These are phyloP conservation scores for Aureobasidium sp. DNA, from an alignment of 2,329 filamentous ascomycete genomes.

Conservation along the genomic window DNA sequence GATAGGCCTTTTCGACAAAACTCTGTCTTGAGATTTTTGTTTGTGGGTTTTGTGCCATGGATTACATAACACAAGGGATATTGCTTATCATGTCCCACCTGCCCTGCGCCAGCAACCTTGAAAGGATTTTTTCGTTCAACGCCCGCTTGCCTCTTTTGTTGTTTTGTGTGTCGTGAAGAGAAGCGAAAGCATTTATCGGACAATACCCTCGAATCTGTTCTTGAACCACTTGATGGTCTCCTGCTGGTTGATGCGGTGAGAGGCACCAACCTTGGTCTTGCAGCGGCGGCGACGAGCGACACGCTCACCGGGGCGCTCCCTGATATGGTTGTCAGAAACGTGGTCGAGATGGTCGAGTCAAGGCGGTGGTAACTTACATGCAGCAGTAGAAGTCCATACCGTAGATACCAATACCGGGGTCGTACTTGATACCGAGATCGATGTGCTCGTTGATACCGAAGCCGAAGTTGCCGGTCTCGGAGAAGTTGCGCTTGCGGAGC, in stretches of 20 bases:
- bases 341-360: neutral
- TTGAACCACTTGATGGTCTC: constrained; percentile 99
- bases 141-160: constrained; percentile 2
- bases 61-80: constrained; percentile 16
- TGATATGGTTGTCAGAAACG: constrained; percentile 32
- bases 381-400: constrained; percentile 99
- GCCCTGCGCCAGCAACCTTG: constrained; percentile 11
- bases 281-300: constrained; percentile 89
- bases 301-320: constrained; percentile 95
- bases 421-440: constrained; percentile 99
- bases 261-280: constrained; percentile 77
- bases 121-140: constrained; percentile 1
- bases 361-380: constrained; percentile 58
- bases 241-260: constrained; percentile 85
- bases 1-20: constrained; percentile 26
- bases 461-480: constrained; percentile 98
- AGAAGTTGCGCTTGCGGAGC: constrained; percentile 99
- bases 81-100: constrained; percentile 19
- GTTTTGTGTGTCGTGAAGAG: neutral
- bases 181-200: constrained; percentile 65
- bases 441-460: constrained; percentile 99
- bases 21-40: constrained; percentile 13
- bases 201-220: constrained; percentile 94
- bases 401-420: constrained; percentile 96
- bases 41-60: constrained; percentile 23